Percentiles rank a stretch among this genome's conserved stretches.
Conservation (phyloP, 1,139 yeast genomes). For the Geotrichum reessii region DNA sequence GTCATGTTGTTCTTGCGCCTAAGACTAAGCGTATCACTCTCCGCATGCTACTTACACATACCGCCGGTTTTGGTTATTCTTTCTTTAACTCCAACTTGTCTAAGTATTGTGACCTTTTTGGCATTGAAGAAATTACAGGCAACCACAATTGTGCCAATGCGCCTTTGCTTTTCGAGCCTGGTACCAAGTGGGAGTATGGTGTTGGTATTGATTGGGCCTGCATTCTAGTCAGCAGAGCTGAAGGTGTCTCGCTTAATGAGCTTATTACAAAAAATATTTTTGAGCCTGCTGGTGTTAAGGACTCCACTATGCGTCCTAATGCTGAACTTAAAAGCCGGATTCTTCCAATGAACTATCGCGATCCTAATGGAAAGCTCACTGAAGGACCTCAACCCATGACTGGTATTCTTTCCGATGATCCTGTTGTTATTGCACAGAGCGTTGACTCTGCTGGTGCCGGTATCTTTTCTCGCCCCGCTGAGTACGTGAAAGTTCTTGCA, state of each 20-base stretch:
- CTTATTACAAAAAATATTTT: conserved; percentile 41
- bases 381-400: conserved; percentile 9
- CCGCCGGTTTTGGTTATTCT: conserved; percentile 32
- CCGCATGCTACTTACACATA: conserved; percentile 47
- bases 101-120: conserved; percentile 16
- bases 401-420: conserved; percentile 12
- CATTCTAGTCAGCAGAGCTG: conserved; percentile 40
- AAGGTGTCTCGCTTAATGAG: conserved; percentile 43
- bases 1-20: conserved; percentile 36
- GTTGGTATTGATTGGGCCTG: conserved; percentile 53
- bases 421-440: conserved; percentile 2
- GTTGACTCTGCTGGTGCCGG: conserved; percentile 47
- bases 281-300: conserved; percentile 43
- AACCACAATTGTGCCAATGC: conserved; percentile 21
- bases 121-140: conserved; percentile 19
- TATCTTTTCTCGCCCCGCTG: conserved; percentile 42
- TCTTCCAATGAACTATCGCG: conserved; percentile 18
- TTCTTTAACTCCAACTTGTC: conserved; percentile 31
- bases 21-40: conserved; percentile 42
- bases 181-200: conserved; percentile 49
- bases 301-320: conserved; percentile 36
- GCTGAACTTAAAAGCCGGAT: conserved; percentile 9
- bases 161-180: conserved; percentile 52
- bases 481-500: conserved; percentile 43
- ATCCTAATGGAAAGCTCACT: conserved; percentile 12